phyloP scores from a whole-genome alignment of 331 rosid species.

The Prunus yedoensis region DNA sequence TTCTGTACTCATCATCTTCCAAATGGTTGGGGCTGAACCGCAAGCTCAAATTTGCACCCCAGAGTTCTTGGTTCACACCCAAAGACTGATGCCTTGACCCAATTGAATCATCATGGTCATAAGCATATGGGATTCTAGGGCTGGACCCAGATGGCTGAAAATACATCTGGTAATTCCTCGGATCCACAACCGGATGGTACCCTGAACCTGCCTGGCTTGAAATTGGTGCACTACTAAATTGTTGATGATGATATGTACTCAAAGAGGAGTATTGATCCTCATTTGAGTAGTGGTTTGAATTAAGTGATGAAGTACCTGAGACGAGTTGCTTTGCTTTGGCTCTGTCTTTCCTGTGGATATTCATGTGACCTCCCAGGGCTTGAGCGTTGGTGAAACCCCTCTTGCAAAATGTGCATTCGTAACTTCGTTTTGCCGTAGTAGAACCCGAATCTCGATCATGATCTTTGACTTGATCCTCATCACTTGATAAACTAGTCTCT shows the following conservation, averaged over 20 bases:
- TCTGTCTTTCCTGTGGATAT: slow-evolving; percentile 72
- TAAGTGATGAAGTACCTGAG: slow-evolving; percentile 4
- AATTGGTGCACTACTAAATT: slow-evolving; percentile 2
- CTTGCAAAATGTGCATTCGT: slow-evolving; percentile 74
- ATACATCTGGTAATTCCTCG: slow-evolving; percentile 16
- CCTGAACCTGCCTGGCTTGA: background rate
- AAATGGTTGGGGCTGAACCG: slow-evolving; percentile 38
- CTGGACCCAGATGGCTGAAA: slow-evolving; percentile 36
- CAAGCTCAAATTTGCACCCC: slow-evolving; percentile 60
- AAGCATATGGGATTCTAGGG: slow-evolving; percentile 28
- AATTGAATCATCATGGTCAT: slow-evolving; percentile 20
- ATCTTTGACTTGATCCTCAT: slow-evolving; percentile 32
- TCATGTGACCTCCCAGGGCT: slow-evolving; percentile 62
- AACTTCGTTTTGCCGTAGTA: slow-evolving; percentile 35
- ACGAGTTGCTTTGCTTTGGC: slow-evolving; percentile 50
- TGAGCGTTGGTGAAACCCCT: slow-evolving; percentile 91
- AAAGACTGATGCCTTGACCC: slow-evolving; percentile 28
- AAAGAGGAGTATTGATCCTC: slow-evolving; percentile 19
- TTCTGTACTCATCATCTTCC: slow-evolving; percentile 33
- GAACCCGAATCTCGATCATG: slow-evolving; percentile 20
- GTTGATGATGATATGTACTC: slow-evolving; percentile 4
- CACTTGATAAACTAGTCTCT: slow-evolving; percentile 28
- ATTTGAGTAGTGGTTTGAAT: slow-evolving; percentile 12
- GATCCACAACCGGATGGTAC: slow-evolving; percentile 19
- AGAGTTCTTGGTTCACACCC: slow-evolving; percentile 42